phyloP scores from a whole-genome alignment of 139 green algal genomes.

The Picochlorum costavermella region DNA sequence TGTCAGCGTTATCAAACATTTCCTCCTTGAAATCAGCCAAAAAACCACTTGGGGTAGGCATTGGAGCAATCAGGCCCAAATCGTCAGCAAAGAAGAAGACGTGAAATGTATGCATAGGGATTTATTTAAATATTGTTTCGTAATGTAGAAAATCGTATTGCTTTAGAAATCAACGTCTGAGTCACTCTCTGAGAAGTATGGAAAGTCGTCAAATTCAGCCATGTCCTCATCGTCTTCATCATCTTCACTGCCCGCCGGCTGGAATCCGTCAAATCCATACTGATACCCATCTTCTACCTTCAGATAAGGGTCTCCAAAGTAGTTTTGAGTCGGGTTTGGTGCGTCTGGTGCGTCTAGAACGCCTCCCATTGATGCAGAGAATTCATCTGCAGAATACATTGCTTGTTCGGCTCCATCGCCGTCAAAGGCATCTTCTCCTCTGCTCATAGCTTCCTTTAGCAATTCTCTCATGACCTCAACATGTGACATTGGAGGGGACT shows the following conservation, averaged over 20 bases:
- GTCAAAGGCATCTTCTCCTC: conserved; percentile 2
- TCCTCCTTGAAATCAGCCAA: neutral
- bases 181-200: neutral
- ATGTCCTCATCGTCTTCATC: neutral
- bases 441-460: conserved; percentile 7
- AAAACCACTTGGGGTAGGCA: neutral
- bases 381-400: neutral
- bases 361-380: conserved; percentile 1
- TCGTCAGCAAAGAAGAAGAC: neutral
- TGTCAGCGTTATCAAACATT: neutral
- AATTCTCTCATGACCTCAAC: conserved; percentile 9
- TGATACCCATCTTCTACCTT: conserved; percentile 7
- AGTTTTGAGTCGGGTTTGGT: conserved; percentile 2
- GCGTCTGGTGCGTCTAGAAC: neutral
- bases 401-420: neutral
- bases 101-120: too few species aligned
- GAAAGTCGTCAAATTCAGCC: conserved; percentile 1
- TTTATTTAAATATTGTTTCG: too few species aligned
- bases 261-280: neutral
- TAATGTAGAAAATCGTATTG: too few species aligned
- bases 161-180: neutral
- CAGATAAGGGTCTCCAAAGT: neutral
- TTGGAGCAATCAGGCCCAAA: neutral
- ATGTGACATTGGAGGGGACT: neutral
- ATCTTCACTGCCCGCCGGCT: neutral